phyloP scores from a whole-genome alignment of 139 green algal species.

The Chlorella vulgaris region DNA sequence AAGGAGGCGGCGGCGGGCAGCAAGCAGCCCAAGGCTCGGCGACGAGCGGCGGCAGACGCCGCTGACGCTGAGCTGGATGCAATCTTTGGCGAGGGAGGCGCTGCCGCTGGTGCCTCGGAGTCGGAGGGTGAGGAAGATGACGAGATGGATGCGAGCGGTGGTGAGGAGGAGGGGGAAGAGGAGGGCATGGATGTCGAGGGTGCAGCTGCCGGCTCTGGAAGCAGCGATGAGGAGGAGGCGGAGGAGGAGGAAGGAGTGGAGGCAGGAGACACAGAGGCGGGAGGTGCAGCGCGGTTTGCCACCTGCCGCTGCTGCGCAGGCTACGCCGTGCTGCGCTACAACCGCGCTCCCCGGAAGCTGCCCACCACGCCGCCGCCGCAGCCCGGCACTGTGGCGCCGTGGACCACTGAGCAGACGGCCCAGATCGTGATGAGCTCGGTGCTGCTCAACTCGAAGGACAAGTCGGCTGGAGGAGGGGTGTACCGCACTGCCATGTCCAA shows the following conservation, averaged over 20 bases:
- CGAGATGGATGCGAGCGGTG: slow-evolving; percentile 9
- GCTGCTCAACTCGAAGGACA: background rate
- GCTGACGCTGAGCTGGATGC: slow-evolving; percentile 30
- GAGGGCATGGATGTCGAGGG: background rate
- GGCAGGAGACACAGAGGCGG: background rate
- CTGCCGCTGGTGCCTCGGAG: background rate
- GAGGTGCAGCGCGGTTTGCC: too few species aligned
- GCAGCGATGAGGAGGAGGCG: background rate
- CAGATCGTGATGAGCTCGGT: background rate
- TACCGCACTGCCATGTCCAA: background rate
- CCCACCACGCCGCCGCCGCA: background rate
- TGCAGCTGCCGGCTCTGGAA: too few species aligned
- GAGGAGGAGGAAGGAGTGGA: background rate
- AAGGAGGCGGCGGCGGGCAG: background rate
- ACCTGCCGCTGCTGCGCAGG: too few species aligned
- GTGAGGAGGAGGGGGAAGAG: background rate
- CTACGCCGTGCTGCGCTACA: slow-evolving; percentile 24
- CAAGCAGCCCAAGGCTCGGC: background rate
- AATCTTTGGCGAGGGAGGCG: background rate
- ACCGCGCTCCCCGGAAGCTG: background rate
- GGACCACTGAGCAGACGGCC: background rate
- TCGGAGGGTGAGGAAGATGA: too few species aligned
- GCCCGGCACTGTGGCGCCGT: background rate
- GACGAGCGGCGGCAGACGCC: background rate
- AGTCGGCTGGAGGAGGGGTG: background rate